Conservation (phyloP, 768 basidiomycete genomes). For the Boletus rubroflammeus region DNA sequence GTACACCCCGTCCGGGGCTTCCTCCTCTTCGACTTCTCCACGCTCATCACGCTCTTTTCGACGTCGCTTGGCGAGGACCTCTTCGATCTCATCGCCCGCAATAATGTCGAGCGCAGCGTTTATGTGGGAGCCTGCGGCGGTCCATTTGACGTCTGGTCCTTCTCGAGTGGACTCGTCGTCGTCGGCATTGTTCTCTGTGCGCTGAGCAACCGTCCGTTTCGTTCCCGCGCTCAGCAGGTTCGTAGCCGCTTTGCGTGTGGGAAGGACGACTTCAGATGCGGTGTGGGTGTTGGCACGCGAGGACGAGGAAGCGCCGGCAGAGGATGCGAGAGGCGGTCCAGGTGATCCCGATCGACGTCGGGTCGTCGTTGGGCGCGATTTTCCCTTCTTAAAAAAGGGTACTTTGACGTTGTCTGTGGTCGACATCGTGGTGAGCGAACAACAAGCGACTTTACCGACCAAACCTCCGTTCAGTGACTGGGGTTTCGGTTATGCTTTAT, state of each 20-base stretch:
- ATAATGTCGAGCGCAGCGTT: conserved; percentile 72
- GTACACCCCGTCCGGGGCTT: conserved; percentile 75
- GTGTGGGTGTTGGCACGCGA: conserved; percentile 13
- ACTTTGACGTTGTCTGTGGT: conserved; percentile 47
- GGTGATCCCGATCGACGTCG: conserved; percentile 70
- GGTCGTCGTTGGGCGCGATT: conserved; percentile 68
- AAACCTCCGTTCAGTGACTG: background rate
- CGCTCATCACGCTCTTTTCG: conserved; percentile 51
- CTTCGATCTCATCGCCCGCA: conserved; percentile 79
- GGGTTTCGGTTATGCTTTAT: too few relatives aligned
- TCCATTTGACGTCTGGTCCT: conserved; percentile 73
- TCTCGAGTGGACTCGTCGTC: conserved; percentile 43
- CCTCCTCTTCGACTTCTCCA: conserved; percentile 52
- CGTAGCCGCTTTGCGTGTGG: conserved; percentile 59
- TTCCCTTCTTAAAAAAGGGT: conserved; percentile 87
- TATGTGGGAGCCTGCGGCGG: conserved; percentile 69
- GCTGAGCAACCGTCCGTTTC: conserved; percentile 54
- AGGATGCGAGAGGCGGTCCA: conserved; percentile 36
- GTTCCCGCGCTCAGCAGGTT: conserved; percentile 80
- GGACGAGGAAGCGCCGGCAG: conserved; percentile 22
- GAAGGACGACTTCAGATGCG: conserved; percentile 69
- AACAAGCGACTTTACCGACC: background rate
- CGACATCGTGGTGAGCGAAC: conserved; percentile 27
- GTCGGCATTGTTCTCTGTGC: conserved; percentile 43
- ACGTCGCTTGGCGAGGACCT: conserved; percentile 66